Evolutionary conservation across 2,329 filamentous ascomycete species (phyloP).

Genomic region (Diaporthe vexans): DNA sequence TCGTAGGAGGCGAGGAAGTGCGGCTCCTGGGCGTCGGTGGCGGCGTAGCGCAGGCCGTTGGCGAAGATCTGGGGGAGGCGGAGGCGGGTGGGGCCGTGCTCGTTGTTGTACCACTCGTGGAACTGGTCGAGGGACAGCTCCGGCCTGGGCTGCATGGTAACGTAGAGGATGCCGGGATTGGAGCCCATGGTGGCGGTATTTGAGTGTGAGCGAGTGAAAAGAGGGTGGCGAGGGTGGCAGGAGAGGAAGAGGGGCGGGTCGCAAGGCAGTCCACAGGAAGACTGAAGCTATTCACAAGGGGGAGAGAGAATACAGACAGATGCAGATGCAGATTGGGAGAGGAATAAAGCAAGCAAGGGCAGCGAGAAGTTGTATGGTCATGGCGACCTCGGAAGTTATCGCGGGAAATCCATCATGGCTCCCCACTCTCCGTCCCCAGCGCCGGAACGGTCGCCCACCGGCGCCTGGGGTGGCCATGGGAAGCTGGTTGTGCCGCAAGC

Average conservation of each 20-base stretch:
- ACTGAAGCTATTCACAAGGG: not conserved
- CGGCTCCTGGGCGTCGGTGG: constrained; percentile 73
- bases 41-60: constrained; percentile 85
- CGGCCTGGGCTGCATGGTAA: constrained; percentile 85
- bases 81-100: constrained; percentile 86
- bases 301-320: not conserved
- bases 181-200: constrained; percentile 42
- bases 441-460: constrained; percentile 2
- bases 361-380: not conserved
- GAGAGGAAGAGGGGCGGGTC: not conserved
- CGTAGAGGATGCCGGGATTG: constrained; percentile 80
- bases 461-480: not conserved
- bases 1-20: constrained; percentile 88
- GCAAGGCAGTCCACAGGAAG: not conserved
- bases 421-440: constrained; percentile 17
- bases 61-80: constrained; percentile 79
- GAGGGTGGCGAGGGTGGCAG: too few relatives aligned
- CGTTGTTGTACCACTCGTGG: constrained; percentile 95
- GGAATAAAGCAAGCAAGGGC: not conserved
- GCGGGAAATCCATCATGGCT: constrained; percentile 9
- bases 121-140: constrained; percentile 78
- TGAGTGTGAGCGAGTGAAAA: not conserved
- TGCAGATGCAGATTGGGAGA: too few relatives aligned
- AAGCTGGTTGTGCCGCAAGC: not conserved
- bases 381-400: constrained; percentile 28